Percentiles rank a stretch among this genome's conserved stretches.
phyloP scores from a whole-genome alignment of 495 filamentous ascomycete species.

The Aspergillus ostianus region DNA sequence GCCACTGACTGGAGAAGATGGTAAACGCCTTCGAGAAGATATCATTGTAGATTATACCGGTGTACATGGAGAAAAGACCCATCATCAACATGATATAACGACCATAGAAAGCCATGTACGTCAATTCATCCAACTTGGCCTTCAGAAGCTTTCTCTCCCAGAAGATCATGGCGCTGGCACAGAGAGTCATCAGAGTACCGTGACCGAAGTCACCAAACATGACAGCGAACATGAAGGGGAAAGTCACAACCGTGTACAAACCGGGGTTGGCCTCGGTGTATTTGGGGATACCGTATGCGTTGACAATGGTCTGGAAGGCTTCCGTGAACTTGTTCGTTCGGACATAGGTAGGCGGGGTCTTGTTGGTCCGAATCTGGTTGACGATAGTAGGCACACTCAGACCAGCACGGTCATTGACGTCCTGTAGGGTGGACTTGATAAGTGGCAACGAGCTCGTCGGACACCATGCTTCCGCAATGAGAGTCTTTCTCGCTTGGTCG shows the following conservation, averaged over 20 bases:
- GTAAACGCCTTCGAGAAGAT: constrained; percentile 90
- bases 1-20: constrained; percentile 85
- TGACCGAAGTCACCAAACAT: constrained; percentile 99
- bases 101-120: constrained; percentile 97
- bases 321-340: constrained; percentile 98
- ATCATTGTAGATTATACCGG: constrained; percentile 97
- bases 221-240: constrained; percentile 97
- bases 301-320: constrained; percentile 97
- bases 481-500: constrained; percentile 89
- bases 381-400: constrained; percentile 95
- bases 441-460: constrained; percentile 85
- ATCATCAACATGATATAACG: constrained; percentile 98
- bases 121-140: constrained; percentile 89
- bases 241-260: constrained; percentile 90
- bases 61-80: constrained; percentile 95
- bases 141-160: constrained; percentile 81
- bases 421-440: constrained; percentile 93
- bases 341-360: constrained; percentile 93
- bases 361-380: constrained; percentile 93
- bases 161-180: constrained; percentile 88
- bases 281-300: constrained; percentile 95
- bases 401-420: constrained; percentile 94
- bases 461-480: constrained; percentile 97
- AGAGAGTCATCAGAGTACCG: constrained; percentile 77
- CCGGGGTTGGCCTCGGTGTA: constrained; percentile 98